phyloP scores from a whole-genome alignment of 2,329 filamentous ascomycete genomes.

The Pseudofabraea citricarpa region DNA sequence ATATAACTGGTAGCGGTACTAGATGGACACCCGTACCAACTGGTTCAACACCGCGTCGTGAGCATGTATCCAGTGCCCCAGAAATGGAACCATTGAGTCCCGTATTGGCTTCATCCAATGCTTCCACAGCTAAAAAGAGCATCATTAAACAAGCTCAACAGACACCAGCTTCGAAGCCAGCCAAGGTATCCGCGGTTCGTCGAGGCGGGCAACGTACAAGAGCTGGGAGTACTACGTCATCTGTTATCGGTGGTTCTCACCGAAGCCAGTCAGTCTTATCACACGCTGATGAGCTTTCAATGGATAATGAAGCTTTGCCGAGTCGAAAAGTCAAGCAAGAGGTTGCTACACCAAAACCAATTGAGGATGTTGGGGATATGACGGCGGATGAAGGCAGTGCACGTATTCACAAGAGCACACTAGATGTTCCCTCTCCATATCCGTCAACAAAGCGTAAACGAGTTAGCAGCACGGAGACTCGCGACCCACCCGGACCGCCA shows the following conservation, averaged over 20 bases:
- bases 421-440: slow-evolving; percentile 26
- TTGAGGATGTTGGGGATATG: slow-evolving; percentile 52
- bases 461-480: slow-evolving; percentile 42
- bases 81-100: slow-evolving; percentile 57
- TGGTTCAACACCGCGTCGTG: slow-evolving; percentile 50
- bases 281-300: slow-evolving; percentile 42
- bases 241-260: slow-evolving; percentile 27
- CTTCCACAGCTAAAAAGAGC: slow-evolving; percentile 23
- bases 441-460: slow-evolving; percentile 52
- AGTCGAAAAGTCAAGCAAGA: slow-evolving; percentile 52
- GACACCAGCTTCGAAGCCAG: slow-evolving; percentile 6
- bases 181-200: slow-evolving; percentile 5
- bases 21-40: slow-evolving; percentile 55
- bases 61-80: slow-evolving; percentile 36
- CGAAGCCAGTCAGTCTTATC: slow-evolving; percentile 43
- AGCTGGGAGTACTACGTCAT: slow-evolving; percentile 23
- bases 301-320: slow-evolving; percentile 35
- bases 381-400: slow-evolving; percentile 47
- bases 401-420: slow-evolving; percentile 7
- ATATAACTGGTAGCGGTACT: slow-evolving; percentile 39
- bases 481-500: slow-evolving; percentile 48
- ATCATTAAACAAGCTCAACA: slow-evolving; percentile 11
- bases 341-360: slow-evolving; percentile 47
- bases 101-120: slow-evolving; percentile 34
- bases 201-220: slow-evolving; percentile 14